Evolutionary conservation across 306 rosid species (phyloP).

Genomic region (Lotus japonicus): DNA sequence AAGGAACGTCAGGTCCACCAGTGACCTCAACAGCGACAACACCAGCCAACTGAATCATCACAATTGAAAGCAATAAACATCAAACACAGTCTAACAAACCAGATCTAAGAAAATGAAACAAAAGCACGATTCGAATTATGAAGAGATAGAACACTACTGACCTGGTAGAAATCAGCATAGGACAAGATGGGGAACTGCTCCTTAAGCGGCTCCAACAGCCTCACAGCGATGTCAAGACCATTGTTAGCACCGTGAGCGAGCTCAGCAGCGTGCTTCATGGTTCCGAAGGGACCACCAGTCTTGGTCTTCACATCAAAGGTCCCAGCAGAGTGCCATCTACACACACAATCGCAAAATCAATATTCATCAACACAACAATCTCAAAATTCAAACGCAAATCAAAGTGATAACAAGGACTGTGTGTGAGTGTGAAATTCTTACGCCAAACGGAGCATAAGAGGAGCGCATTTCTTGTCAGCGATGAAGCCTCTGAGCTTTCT

Average conservation of each 20-base stretch:
- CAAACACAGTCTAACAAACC: neutral
- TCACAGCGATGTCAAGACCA: slow-evolving; percentile 88
- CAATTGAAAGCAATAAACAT: neutral
- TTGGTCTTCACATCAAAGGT: slow-evolving; percentile 56
- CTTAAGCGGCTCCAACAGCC: slow-evolving; percentile 89
- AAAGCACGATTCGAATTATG: no score
- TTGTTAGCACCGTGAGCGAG: slow-evolving; percentile 74
- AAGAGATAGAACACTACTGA: neutral
- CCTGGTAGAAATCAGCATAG: slow-evolving; percentile 94
- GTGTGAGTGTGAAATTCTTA: no score
- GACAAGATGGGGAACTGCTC: slow-evolving; percentile 61
- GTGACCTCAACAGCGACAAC: slow-evolving; percentile 91
- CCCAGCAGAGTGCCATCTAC: slow-evolving; percentile 98
- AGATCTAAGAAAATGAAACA: neutral
- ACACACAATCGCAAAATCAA: neutral
- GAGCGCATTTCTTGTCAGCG: slow-evolving; percentile 91
- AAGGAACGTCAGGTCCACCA: slow-evolving; percentile 95
- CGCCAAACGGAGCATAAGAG: slow-evolving; percentile 90
- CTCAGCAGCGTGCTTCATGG: slow-evolving; percentile 54
- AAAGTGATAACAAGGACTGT: neutral
- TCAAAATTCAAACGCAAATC: neutral
- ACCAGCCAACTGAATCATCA: slow-evolving; percentile 59
- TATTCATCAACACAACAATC: neutral
- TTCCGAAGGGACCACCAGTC: slow-evolving; percentile 97
- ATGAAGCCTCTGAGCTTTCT: slow-evolving; percentile 84